Percentiles rank a stretch among this genome's conserved stretches.
Conservation (phyloP, 441 rosid genomes). For the Eruca vesicaria region DNA sequence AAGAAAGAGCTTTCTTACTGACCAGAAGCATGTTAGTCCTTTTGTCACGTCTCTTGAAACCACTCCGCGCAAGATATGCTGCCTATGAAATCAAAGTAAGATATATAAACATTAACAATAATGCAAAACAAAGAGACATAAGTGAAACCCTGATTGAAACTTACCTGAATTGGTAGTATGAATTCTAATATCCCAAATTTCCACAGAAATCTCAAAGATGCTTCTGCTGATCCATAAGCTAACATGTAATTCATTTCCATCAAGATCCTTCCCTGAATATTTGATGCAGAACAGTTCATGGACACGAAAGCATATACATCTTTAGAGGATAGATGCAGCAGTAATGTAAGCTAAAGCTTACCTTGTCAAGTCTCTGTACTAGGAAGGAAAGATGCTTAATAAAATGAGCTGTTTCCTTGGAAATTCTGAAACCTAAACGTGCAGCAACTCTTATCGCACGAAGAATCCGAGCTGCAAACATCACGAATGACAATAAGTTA, state of each 20-base stretch:
- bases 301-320: slow-evolving; percentile 4
- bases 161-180: slow-evolving; percentile 70
- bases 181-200: slow-evolving; percentile 81
- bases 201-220: slow-evolving; percentile 82
- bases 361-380: slow-evolving; percentile 80
- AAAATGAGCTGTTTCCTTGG: slow-evolving; percentile 77
- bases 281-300: neutral
- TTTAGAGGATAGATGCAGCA: neutral
- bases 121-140: slow-evolving; percentile 9
- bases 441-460: slow-evolving; percentile 89
- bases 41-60: slow-evolving; percentile 63
- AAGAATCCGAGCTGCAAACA: slow-evolving; percentile 77
- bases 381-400: slow-evolving; percentile 54
- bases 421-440: slow-evolving; percentile 73
- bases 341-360: slow-evolving; percentile 31
- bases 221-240: slow-evolving; percentile 93
- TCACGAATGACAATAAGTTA: neutral
- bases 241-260: slow-evolving; percentile 98
- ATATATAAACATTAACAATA: neutral
- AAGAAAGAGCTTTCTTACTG: slow-evolving; percentile 6
- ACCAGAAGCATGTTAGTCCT: slow-evolving; percentile 68
- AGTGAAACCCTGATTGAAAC: slow-evolving; percentile 9
- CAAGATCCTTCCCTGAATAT: slow-evolving; percentile 70
- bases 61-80: slow-evolving; percentile 54
- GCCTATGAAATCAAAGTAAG: slow-evolving; percentile 42